Evolutionary conservation across 2,329 filamentous ascomycete species (phyloP), one percentile per base, ranked within the genome.

Genomic region (Colletotrichum incanum): DNA sequence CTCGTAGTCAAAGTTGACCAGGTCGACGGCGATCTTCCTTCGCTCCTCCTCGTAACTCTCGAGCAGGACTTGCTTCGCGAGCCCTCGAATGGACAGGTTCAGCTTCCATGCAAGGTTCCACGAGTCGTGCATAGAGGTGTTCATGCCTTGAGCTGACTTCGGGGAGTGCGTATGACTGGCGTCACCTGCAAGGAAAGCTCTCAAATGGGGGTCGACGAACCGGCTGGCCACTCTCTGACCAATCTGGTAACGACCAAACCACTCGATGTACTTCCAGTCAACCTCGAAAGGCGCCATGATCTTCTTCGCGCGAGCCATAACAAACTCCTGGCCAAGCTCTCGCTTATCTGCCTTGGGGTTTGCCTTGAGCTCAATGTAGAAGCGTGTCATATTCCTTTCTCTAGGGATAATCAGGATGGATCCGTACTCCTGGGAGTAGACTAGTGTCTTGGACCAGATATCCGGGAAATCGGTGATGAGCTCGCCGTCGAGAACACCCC

Each of bases 331-430:
- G 6, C 89, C 85, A 47, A 87, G 79, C 62, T 82, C 80, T 67
- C 81, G 76, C 66, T 81, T 78, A 71, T 86, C 82, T 41, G 82
- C 78, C 76, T 84, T 86, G 37, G 80, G 76, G 8, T 79, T 76
- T 18, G 85, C 82, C 79, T 89, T 89, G 66, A 89, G 84, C 79
- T 90, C 87, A 70, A 89, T 88, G 76, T 89, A 90, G 76, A 90
- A 84, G 56, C 92, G 88, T 0, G 92, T 94, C 87, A 94, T 90
- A 77, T 93, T 92, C 52, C 91, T 86, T 79, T 94, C 92, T 49
- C 92, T 88, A 5, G 93, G 93, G 65, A 94, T 92, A 79, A 93
- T 92, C n/a, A 94, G 85, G 56, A 94, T 90, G 0, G 92, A 93
- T 3, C 92, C 92, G 55, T 90, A 86, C 71, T 89, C 86, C 73